These are phyloP conservation scores for Mimosa pudica DNA, from an alignment of 306 rosid species.

Conservation along the genomic window DNA sequence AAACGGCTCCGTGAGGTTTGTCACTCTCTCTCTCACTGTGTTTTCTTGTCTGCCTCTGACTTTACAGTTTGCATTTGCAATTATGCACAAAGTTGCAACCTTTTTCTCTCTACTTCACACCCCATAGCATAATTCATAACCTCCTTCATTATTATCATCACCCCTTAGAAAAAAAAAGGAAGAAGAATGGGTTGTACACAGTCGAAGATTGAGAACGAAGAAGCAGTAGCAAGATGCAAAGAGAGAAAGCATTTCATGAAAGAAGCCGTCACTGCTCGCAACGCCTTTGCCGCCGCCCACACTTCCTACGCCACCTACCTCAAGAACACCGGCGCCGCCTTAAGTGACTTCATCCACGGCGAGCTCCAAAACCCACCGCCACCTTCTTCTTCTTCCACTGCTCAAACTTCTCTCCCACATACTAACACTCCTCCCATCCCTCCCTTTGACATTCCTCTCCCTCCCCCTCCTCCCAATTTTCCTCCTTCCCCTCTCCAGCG, in stretches of 20 bases:
- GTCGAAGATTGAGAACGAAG: slow-evolving; percentile 97
- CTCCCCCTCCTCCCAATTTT: slow-evolving; percentile 55
- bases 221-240: slow-evolving; percentile 83
- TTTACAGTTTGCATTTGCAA: neutral
- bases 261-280: slow-evolving; percentile 67
- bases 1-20: slow-evolving; percentile 4
- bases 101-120: neutral
- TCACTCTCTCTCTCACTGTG: neutral
- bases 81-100: neutral
- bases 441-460: slow-evolving; percentile 46
- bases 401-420: neutral
- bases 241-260: slow-evolving; percentile 81
- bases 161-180: neutral
- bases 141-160: slow-evolving; percentile 1
- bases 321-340: slow-evolving; percentile 81
- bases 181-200: slow-evolving; percentile 78
- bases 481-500: slow-evolving; percentile 53
- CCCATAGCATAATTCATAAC: neutral
- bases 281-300: slow-evolving; percentile 93
- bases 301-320: slow-evolving; percentile 67
- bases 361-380: slow-evolving; percentile 56
- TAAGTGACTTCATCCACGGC: slow-evolving; percentile 79
- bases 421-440: neutral
- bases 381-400: slow-evolving; percentile 3
- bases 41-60: neutral